Conservation (phyloP, 1,139 yeast species). For the Suhomyces bolitotheri region DNA sequence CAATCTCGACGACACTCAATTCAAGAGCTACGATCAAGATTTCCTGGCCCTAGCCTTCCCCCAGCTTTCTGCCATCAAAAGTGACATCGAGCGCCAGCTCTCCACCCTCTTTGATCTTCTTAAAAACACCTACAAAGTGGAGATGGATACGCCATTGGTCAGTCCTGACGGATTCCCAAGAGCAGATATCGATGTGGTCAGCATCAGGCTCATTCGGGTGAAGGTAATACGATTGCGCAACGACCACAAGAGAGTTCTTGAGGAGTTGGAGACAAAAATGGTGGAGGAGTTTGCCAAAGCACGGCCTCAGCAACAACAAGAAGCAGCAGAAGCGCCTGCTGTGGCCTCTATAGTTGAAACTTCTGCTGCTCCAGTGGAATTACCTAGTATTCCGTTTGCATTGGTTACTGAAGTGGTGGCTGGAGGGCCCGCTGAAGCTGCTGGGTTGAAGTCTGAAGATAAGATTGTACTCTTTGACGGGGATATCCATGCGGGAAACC, state of each 20-base stretch:
- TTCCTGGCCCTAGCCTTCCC: conserved; percentile 25
- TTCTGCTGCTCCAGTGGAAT: neutral
- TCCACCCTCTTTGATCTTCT: conserved; percentile 34
- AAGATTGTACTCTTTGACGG: conserved; percentile 51
- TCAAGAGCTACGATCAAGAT: conserved; percentile 22
- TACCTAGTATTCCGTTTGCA: conserved; percentile 54
- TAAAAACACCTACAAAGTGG: conserved; percentile 39
- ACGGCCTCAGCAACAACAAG: conserved; percentile 1
- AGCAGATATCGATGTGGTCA: conserved; percentile 75
- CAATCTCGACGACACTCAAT: conserved; percentile 33
- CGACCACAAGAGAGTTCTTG: conserved; percentile 57
- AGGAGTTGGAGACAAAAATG: conserved; percentile 49
- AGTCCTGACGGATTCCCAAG: conserved; percentile 84
- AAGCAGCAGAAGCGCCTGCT: neutral
- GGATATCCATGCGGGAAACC: conserved; percentile 53
- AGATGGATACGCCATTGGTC: conserved; percentile 65
- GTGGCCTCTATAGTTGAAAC: neutral
- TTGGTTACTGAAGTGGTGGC: conserved; percentile 46
- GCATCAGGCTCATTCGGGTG: conserved; percentile 60
- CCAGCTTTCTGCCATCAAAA: conserved; percentile 33
- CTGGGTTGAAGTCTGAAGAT: conserved; percentile 50
- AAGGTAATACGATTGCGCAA: conserved; percentile 67
- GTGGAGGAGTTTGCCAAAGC: conserved; percentile 39
- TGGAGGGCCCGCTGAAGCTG: conserved; percentile 49
- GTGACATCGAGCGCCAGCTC: conserved; percentile 36